Evolutionary conservation across 169 alveolate genomes (phyloP).

Genomic region (Theileria sp.): DNA sequence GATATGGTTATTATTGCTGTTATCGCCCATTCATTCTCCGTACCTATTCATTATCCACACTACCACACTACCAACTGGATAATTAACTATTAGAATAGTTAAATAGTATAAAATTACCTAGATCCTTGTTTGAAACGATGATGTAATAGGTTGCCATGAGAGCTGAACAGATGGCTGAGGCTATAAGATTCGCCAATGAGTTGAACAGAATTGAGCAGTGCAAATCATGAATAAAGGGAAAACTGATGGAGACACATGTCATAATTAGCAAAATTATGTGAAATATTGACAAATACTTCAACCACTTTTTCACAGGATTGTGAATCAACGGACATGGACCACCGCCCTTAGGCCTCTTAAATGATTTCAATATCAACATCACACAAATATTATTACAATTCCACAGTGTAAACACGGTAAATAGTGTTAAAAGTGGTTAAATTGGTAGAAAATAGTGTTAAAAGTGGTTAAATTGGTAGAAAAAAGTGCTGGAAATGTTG

Average conservation of each 20-base stretch:
- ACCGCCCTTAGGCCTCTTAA: conserved; percentile 60
- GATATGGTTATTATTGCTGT: conserved; percentile 67
- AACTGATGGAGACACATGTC: conserved; percentile 61
- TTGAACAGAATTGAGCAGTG: conserved; percentile 68
- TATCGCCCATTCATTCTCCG: conserved; percentile 73
- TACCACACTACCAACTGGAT: conserved; percentile 24
- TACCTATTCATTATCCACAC: conserved; percentile 11
- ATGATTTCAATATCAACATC: background rate
- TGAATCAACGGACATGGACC: conserved; percentile 73
- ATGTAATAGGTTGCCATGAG: conserved; percentile 51
- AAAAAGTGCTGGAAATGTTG: too few species aligned
- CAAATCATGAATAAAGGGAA: conserved; percentile 67
- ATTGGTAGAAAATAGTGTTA: background rate
- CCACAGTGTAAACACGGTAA: too few species aligned
- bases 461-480: too few species aligned
- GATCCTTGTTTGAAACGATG: conserved; percentile 26
- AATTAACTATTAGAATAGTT: conserved; percentile 44
- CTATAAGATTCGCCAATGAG: conserved; percentile 63
- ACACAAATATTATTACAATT: too few species aligned
- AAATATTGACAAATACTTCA: conserved; percentile 50
- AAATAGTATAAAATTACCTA: conserved; percentile 32
- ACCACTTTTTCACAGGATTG: conserved; percentile 73
- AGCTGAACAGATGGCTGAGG: conserved; percentile 59
- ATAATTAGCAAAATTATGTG: conserved; percentile 58
- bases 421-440: background rate